A percentile compares a stretch with the other conserved stretches of the same genome.
phyloP scores from a whole-genome alignment of 495 filamentous ascomycete species.

The Penicillium salamii region DNA sequence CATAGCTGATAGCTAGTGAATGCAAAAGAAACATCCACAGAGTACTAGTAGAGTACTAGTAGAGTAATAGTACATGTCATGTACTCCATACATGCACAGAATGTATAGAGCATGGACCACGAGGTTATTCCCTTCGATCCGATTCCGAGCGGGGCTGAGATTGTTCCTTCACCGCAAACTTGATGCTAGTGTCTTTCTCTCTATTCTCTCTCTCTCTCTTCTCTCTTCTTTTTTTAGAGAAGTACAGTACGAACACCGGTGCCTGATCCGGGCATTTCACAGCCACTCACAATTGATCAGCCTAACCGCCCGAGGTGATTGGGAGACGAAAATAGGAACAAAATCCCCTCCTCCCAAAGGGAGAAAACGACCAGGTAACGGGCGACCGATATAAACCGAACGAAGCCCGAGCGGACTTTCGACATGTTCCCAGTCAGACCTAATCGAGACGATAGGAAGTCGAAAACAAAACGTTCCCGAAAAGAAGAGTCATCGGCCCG shows the following conservation, averaged over 20 bases:
- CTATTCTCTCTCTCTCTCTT: too few species aligned
- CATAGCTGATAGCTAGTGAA: constrained; percentile 2
- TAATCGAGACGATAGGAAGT: constrained; percentile 37
- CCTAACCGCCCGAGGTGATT: constrained; percentile 38
- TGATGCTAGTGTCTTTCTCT: too few species aligned
- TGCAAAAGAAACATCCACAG: too few species aligned
- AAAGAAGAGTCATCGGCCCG: constrained; percentile 47
- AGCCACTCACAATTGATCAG: constrained; percentile 18
- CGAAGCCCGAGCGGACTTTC: constrained; percentile 26
- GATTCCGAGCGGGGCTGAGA: constrained; percentile 7
- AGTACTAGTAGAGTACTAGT: too few species aligned
- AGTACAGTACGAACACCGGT: too few species aligned
- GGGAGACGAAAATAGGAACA: constrained; percentile 21
- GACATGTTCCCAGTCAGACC: constrained; percentile 47
- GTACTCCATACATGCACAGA: too few species aligned
- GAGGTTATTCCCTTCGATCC: too few species aligned
- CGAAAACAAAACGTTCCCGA: constrained; percentile 26
- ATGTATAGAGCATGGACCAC: too few species aligned
- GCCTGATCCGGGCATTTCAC: constrained; percentile 11
- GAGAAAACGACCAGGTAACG: constrained; percentile 11
- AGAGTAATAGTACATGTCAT: neutral
- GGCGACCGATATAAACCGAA: constrained; percentile 19
- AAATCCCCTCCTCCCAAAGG: constrained; percentile 14
- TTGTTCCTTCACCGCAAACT: constrained; percentile 5
- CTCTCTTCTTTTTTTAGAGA: neutral